Evolutionary conservation across 129 eudicot species (phyloP), one percentile per base, ranked within the genome.

Genomic region (Scalesia atractyloides): DNA sequence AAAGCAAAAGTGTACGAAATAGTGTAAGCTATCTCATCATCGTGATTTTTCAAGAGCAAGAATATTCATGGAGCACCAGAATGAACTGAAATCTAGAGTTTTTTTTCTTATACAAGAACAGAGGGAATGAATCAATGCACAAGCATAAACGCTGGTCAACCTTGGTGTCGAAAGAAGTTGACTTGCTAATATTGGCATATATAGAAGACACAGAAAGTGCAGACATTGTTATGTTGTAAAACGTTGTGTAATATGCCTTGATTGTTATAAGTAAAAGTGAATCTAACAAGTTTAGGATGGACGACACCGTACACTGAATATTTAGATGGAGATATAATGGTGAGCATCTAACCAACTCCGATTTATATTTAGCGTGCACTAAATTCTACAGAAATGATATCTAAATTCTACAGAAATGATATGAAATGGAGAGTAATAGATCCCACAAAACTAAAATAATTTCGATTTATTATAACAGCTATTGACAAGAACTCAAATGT

Each of bases 381-480:
- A 54, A 19, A 57, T 41, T 73, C 68, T 59, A 73, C 69, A 17
- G 34, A 26, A 30, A 8, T 1, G 59, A 50, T 34, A 30, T 30
- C 39, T 56, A 54, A 19, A 57, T 41, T 73, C 68, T 59, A 73
- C 69, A 17, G 34, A 26, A 30, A 8, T 1, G 59, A 50, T 34
- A 30, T 30, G 34, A 26, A 51, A 30, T n/a, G 56, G 41, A 16
- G 9, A 65, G 57, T 47, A 17, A 20, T 70, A 39, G 22, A 44
- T 39, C 51, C 66, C 56, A 70, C 15, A 36, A 44, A 65, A 41
- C n/a, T 1, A 5, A 67, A 67, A 67, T 47, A 22, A 67, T 8
- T 30, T 49, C 17, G 5, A 48, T 8, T 48, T 2, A 30, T 49
- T 66, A 18, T 3, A 22, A 7, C 59, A 47, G 26, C 20, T 20